Conservation (phyloP, 768 basidiomycete species). For the Heimioporus sp. region DNA sequence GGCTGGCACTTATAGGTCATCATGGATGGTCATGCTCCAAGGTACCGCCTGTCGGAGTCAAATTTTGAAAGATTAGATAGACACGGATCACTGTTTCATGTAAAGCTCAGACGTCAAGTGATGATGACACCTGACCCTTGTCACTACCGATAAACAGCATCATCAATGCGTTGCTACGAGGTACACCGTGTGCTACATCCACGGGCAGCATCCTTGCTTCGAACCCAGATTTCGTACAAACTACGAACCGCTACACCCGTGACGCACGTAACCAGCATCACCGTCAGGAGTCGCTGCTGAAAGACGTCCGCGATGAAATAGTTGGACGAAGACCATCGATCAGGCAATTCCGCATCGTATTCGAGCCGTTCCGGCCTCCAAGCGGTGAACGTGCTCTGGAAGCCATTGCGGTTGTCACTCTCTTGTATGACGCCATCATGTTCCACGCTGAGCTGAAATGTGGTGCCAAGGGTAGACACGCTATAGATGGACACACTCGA, state of each 20-base stretch:
- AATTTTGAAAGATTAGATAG: too few species aligned
- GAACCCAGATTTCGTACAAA: background rate
- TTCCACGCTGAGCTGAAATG: conserved; percentile 40
- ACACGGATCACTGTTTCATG: too few species aligned
- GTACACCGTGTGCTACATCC: background rate
- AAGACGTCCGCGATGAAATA: background rate
- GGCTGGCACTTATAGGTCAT: too few species aligned
- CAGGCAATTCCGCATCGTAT: background rate
- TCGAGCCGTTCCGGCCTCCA: conserved; percentile 15
- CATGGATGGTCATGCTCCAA: too few species aligned
- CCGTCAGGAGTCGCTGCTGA: background rate
- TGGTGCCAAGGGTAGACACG: conserved; percentile 44
- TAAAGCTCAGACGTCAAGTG: too few species aligned
- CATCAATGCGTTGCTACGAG: too few species aligned
- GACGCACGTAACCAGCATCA: background rate
- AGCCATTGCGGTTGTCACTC: conserved; percentile 39
- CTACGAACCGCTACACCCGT: background rate
- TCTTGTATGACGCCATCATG: conserved; percentile 33
- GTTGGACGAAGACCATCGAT: background rate
- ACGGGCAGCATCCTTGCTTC: background rate
- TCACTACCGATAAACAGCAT: too few species aligned
- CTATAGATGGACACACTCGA: conserved; percentile 42
- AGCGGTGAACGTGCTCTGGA: conserved; percentile 36
- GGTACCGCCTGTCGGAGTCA: too few species aligned
- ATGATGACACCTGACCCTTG: too few species aligned